Conservation (phyloP, 2,329 filamentous ascomycete genomes). For the Alternaria triticimaculans region DNA sequence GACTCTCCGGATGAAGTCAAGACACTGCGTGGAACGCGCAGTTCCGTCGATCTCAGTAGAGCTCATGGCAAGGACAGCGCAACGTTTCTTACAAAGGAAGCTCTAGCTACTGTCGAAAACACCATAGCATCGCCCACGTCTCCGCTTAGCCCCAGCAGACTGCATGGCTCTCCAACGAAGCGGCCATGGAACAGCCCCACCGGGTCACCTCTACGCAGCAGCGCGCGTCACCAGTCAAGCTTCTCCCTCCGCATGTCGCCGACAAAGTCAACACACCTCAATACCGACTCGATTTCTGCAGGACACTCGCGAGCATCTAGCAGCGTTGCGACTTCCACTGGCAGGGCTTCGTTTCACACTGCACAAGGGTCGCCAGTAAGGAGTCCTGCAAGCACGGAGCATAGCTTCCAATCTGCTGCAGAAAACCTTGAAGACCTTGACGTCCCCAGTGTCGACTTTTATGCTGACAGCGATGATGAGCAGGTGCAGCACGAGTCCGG, state of each 20-base stretch:
- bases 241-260: slow-evolving; percentile 29
- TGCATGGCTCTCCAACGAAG: slow-evolving; percentile 25
- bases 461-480: slow-evolving; percentile 23
- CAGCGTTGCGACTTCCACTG: slow-evolving; percentile 28
- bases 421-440: slow-evolving; percentile 16
- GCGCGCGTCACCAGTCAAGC: slow-evolving; percentile 11
- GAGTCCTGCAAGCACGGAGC: slow-evolving; percentile 25
- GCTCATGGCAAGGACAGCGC: slow-evolving; percentile 14
- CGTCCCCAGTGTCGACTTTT: slow-evolving; percentile 9
- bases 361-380: slow-evolving; percentile 41
- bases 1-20: slow-evolving; percentile 23
- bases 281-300: neutral
- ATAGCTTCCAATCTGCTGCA: slow-evolving; percentile 27
- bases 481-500: slow-evolving; percentile 9
- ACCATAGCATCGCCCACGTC: slow-evolving; percentile 20
- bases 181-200: slow-evolving; percentile 24
- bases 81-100: slow-evolving; percentile 40
- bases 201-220: slow-evolving; percentile 20
- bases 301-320: slow-evolving; percentile 20
- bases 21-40: slow-evolving; percentile 24
- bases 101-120: slow-evolving; percentile 28
- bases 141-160: slow-evolving; percentile 17
- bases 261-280: slow-evolving; percentile 10
- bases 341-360: slow-evolving; percentile 27
- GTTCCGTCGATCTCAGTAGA: slow-evolving; percentile 23